Percentiles rank a stretch among this genome's conserved stretches.
These are phyloP conservation scores for Kuraishia cidri DNA, from an alignment of 805 yeast genomes.

Conservation along the genomic window DNA sequence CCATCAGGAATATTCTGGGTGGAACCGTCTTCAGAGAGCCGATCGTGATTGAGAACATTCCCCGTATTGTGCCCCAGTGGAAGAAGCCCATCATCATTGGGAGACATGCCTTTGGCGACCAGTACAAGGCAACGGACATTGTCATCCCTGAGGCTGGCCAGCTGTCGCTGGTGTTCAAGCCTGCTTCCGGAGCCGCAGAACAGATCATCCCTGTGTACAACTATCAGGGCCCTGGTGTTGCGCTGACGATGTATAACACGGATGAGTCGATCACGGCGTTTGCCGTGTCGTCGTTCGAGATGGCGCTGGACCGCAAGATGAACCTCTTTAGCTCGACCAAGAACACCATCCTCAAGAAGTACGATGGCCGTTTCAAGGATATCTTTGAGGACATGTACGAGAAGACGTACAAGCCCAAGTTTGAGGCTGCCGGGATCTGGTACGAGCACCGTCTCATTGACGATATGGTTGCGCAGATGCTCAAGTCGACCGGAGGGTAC, in stretches of 20 bases:
- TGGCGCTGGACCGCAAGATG: constrained; percentile 56
- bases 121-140: constrained; percentile 73
- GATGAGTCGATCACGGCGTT: constrained; percentile 70
- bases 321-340: constrained; percentile 67
- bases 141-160: constrained; percentile 61
- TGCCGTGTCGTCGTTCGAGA: constrained; percentile 72
- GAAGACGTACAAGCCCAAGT: constrained; percentile 40
- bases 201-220: constrained; percentile 46
- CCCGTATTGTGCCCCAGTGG: constrained; percentile 74
- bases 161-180: constrained; percentile 58
- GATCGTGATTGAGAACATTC: constrained; percentile 69
- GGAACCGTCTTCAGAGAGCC: constrained; percentile 86
- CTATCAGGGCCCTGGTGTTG: constrained; percentile 64
- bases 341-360: constrained; percentile 73
- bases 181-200: constrained; percentile 44
- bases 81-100: constrained; percentile 78
- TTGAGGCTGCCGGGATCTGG: constrained; percentile 53
- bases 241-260: constrained; percentile 77
- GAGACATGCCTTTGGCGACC: constrained; percentile 82
- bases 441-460: constrained; percentile 80
- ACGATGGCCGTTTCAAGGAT: constrained; percentile 78
- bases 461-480: constrained; percentile 87
- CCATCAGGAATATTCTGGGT: constrained; percentile 71
- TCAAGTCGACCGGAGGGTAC: constrained; percentile 77
- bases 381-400: constrained; percentile 66